These are phyloP conservation scores for Neurospora terricola DNA, from an alignment of 495 filamentous ascomycete species.

Conservation along the genomic window DNA sequence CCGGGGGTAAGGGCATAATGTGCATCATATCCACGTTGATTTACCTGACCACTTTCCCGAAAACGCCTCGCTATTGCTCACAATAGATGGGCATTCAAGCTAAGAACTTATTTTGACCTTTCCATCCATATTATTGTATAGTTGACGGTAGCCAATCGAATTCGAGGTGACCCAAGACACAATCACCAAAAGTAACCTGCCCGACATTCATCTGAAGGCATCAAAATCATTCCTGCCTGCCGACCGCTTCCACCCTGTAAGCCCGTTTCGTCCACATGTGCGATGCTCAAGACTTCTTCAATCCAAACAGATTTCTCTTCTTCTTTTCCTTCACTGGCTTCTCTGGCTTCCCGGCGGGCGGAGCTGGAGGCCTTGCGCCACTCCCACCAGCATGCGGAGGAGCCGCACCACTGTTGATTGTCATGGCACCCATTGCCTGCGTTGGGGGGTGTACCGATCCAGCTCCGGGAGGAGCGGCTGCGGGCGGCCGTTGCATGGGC, in stretches of 20 bases:
- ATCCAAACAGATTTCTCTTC: constrained; percentile 68
- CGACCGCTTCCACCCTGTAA: background rate
- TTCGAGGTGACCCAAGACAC: background rate
- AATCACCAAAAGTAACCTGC: background rate
- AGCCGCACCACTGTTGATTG: constrained; percentile 17
- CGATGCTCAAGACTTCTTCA: constrained; percentile 37
- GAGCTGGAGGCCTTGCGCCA: constrained; percentile 20
- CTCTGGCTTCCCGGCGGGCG: constrained; percentile 32
- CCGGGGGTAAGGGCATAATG: background rate
- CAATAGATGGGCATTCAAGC: background rate
- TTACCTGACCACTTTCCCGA: background rate
- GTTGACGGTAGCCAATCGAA: background rate
- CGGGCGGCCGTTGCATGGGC: background rate
- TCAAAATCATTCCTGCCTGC: background rate
- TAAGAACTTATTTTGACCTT: background rate
- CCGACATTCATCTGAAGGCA: background rate
- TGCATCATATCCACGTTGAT: background rate
- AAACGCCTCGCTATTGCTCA: background rate
- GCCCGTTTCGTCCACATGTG: background rate
- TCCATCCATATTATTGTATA: background rate
- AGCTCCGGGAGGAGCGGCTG: constrained; percentile 8
- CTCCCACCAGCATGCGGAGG: constrained; percentile 12
- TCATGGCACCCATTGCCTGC: constrained; percentile 22
- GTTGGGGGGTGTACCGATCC: constrained; percentile 25
- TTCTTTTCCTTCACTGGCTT: constrained; percentile 59